Conservation (phyloP, 768 basidiomycete species). For the Saitozyma podzolica region DNA sequence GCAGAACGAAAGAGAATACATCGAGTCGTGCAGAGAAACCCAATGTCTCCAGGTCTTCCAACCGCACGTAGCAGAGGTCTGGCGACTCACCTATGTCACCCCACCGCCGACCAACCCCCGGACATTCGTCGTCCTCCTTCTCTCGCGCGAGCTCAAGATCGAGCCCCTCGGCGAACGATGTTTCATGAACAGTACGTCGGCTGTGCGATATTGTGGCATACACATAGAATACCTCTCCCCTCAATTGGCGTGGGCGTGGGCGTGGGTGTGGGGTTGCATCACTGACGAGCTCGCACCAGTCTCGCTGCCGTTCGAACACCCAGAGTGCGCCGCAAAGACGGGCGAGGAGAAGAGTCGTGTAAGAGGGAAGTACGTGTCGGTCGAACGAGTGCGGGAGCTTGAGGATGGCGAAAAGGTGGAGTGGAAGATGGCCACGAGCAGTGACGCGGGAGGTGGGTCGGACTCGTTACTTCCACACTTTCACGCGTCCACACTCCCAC, state of each 20-base stretch:
- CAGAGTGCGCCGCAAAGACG: slow-evolving; percentile 33
- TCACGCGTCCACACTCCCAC: background rate
- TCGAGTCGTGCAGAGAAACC: slow-evolving; percentile 40
- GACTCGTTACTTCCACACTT: too few relatives aligned
- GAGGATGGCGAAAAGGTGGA: slow-evolving; percentile 35
- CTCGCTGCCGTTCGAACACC: slow-evolving; percentile 49
- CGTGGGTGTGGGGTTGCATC: too few relatives aligned
- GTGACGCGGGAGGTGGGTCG: slow-evolving; percentile 51
- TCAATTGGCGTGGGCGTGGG: background rate
- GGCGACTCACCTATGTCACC: slow-evolving; percentile 42
- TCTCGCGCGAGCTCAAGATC: slow-evolving; percentile 27
- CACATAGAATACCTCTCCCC: too few relatives aligned
- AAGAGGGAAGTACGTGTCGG: slow-evolving; percentile 47
- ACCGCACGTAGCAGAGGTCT: slow-evolving; percentile 47
- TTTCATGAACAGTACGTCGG: slow-evolving; percentile 46
- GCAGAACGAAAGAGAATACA: slow-evolving; percentile 49
- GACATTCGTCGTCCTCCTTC: slow-evolving; percentile 43
- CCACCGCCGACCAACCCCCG: slow-evolving; percentile 40
- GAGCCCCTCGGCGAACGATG: slow-evolving; percentile 26
- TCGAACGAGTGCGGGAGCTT: slow-evolving; percentile 43
- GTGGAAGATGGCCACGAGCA: slow-evolving; percentile 51
- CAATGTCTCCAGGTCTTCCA: slow-evolving; percentile 38
- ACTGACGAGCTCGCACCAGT: slow-evolving; percentile 13
- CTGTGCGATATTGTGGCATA: too few relatives aligned
- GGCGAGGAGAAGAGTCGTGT: slow-evolving; percentile 38